Evolutionary conservation across 768 basidiomycete genomes (phyloP), one percentile per base, ranked within the genome.

Genomic region (Lepiota subincarnata): DNA sequence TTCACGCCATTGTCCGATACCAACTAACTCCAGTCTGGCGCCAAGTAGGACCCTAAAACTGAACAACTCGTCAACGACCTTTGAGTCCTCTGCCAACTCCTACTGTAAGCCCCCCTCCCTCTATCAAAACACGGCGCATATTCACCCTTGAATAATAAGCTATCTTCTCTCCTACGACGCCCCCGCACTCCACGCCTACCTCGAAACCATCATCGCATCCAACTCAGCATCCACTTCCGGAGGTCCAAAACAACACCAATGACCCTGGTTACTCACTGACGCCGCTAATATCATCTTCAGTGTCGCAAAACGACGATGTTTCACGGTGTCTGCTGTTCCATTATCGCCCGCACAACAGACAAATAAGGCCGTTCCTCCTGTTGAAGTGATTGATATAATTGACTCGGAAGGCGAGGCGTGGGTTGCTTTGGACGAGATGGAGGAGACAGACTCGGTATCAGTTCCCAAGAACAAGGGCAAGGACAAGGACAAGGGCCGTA

Each of bases 11-110:
- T 45, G 93, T 98, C 2, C 83, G 95, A 2, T 81, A 83, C 31
- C 92, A 95, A 62, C 80, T 98, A 6, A 92, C 97, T 66, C 79
- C 93, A 0, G 87, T 97, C 6, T 98, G 97, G 96, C 94, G 98
- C 68, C 91, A 93, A 70, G 95, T 96, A 22, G 93, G 93, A 0
- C n/a, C 85, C 91, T 0, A 87, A 82, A 56, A 98, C 95, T 4
- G 92, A 91, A 61, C 91, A 94, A 56, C 81, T 98, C 10, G 92
- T 98, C 7, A 81, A 77, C 47, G 96, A 98, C 65, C 80, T 99
- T 14, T 84, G 88, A 0, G 87, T 86, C 1, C 77, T 99, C 0
- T 79, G 97, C 0, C 83, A 86, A 41, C 79, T 98, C 4, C 81
- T 98, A 38, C 77, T 77, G 90, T 93, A 61, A 56, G 87, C 14